Evolutionary conservation across 495 filamentous ascomycete species (phyloP).

Genomic region (Amphirosellinia nigrospora): DNA sequence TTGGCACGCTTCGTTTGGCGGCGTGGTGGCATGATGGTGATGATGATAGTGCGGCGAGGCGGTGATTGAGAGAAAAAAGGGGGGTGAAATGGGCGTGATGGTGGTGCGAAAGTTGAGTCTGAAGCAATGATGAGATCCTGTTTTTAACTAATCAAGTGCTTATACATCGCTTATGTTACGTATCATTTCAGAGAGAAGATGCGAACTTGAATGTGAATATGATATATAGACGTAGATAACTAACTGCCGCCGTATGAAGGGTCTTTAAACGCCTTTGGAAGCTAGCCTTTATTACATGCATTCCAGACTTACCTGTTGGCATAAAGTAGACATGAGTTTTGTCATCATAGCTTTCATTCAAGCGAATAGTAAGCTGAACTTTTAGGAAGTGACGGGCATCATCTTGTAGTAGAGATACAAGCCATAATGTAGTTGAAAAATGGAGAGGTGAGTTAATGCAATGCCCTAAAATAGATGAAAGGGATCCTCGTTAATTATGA

Average conservation of each 20-base stretch:
- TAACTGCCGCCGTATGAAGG: neutral
- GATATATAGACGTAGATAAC: neutral
- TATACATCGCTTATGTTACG: neutral
- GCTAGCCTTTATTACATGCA: neutral
- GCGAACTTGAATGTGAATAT: neutral
- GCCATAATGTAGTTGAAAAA: neutral
- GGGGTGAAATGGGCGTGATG: too few relatives aligned
- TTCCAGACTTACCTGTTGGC: too few relatives aligned
- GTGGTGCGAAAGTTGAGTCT: neutral
- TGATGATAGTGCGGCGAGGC: too few relatives aligned
- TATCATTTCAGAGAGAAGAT: neutral
- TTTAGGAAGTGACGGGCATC: neutral
- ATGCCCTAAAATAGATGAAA: neutral
- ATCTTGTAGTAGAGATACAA: neutral
- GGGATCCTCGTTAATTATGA: neutral
- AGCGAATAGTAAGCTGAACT: neutral
- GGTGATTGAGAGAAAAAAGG: too few relatives aligned
- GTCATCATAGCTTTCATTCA: neutral
- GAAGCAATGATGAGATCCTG: neutral
- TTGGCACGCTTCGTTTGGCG: too few relatives aligned
- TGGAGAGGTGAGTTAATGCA: neutral
- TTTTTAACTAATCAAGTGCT: neutral
- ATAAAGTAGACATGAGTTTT: neutral
- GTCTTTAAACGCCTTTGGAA: neutral
- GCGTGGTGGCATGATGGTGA: too few relatives aligned